Conservation (phyloP, 2,329 filamentous ascomycete genomes). For the Colletotrichum tanaceti region DNA sequence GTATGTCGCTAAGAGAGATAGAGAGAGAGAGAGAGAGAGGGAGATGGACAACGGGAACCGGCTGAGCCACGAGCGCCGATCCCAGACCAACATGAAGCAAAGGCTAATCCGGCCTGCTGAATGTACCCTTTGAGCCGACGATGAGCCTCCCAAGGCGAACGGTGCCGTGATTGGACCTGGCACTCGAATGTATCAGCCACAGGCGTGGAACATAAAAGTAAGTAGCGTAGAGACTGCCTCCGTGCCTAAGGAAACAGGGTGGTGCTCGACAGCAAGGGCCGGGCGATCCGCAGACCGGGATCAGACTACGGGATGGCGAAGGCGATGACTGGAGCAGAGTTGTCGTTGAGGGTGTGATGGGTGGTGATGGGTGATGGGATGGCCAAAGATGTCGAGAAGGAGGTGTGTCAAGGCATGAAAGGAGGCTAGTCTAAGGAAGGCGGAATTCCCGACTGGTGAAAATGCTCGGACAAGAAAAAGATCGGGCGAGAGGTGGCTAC, state of each 20-base stretch:
- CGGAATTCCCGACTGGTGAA: slow-evolving; percentile 23
- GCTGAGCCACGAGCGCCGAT: slow-evolving; percentile 36
- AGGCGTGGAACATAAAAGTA: slow-evolving; percentile 10
- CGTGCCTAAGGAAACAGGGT: slow-evolving; percentile 32
- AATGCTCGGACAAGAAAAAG: slow-evolving; percentile 32
- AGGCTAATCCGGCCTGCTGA: slow-evolving; percentile 26
- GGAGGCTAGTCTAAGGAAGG: slow-evolving; percentile 30
- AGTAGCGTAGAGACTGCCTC: slow-evolving; percentile 11
- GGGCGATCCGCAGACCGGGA: slow-evolving; percentile 29
- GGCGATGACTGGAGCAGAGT: slow-evolving; percentile 5
- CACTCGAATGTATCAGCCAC: slow-evolving; percentile 20
- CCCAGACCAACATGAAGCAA: slow-evolving; percentile 43
- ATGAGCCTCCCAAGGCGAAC: slow-evolving; percentile 10
- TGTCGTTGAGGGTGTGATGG: slow-evolving; percentile 24
- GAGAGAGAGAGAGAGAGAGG: background rate
- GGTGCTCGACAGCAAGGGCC: slow-evolving; percentile 22
- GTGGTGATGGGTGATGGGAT: slow-evolving; percentile 33
- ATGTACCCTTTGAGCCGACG: slow-evolving; percentile 25
- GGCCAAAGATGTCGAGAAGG: slow-evolving; percentile 16
- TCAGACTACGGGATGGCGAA: slow-evolving; percentile 29
- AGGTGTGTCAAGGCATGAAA: slow-evolving; percentile 36
- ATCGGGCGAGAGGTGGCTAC: slow-evolving; percentile 10
- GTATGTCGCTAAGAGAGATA: background rate
- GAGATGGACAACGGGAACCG: slow-evolving; percentile 28
- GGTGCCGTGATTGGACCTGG: slow-evolving; percentile 30